These are phyloP conservation scores for Croton setiger DNA, from an alignment of 441 rosid genomes.

Conservation along the genomic window DNA sequence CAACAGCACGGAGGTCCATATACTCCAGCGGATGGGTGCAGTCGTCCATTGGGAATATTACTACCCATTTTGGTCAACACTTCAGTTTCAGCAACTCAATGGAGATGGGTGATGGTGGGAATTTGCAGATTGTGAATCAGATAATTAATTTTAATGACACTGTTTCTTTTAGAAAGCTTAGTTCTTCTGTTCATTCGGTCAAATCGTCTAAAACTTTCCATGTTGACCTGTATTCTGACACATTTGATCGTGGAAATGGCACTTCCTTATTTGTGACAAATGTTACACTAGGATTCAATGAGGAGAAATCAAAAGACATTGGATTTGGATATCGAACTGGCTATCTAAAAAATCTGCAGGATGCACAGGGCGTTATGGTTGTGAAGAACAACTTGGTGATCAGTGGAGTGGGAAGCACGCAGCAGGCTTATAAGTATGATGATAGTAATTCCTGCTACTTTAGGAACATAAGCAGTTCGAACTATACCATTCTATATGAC, in stretches of 20 bases:
- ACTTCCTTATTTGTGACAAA: slow-evolving; percentile 33
- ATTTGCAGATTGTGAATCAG: slow-evolving; percentile 65
- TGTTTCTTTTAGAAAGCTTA: slow-evolving; percentile 31
- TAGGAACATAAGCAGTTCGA: slow-evolving; percentile 74
- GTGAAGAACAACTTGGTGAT: slow-evolving; percentile 47
- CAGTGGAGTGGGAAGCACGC: slow-evolving; percentile 58
- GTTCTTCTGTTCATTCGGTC: slow-evolving; percentile 21
- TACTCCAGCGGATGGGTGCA: slow-evolving; percentile 55
- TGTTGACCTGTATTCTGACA: slow-evolving; percentile 32
- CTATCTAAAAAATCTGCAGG: slow-evolving; percentile 53
- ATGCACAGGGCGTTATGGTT: slow-evolving; percentile 46
- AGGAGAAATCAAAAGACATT: slow-evolving; percentile 32
- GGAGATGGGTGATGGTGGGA: slow-evolving; percentile 51
- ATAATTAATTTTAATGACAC: slow-evolving; percentile 44
- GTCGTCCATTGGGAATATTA: slow-evolving; percentile 60
- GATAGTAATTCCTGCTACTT: slow-evolving; percentile 55
- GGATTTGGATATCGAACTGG: slow-evolving; percentile 21
- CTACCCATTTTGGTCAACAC: slow-evolving; percentile 47
- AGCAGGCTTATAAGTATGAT: slow-evolving; percentile 49
- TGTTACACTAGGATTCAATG: slow-evolving; percentile 56
- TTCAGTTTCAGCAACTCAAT: slow-evolving; percentile 50
- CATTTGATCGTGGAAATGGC: slow-evolving; percentile 33
- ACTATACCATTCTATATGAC: slow-evolving; percentile 70
- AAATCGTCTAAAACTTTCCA: slow-evolving; percentile 46
- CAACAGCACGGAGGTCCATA: slow-evolving; percentile 51